Percentiles rank a stretch among this genome's conserved stretches.
Conservation (phyloP, 371 early-diverging fungal genomes). For the Mucor circinelloides region DNA sequence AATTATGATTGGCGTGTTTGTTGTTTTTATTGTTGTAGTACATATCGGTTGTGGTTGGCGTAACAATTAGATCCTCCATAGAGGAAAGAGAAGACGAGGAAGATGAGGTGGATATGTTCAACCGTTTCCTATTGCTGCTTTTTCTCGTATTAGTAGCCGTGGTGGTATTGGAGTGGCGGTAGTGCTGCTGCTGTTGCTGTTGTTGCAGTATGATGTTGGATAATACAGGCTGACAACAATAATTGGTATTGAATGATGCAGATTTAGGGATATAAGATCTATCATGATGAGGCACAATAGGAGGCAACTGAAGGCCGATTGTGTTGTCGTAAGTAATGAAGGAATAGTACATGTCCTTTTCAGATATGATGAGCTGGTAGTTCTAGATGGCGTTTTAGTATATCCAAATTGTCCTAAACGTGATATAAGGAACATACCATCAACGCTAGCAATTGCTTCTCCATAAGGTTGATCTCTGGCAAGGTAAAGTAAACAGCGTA, state of each 20-base stretch:
- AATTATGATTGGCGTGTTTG: not conserved
- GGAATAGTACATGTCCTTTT: conserved; percentile 6
- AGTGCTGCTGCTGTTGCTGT: not conserved
- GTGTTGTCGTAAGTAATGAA: conserved; percentile 9
- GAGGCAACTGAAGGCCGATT: not conserved
- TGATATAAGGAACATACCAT: conserved; percentile 38
- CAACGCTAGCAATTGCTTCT: conserved; percentile 73
- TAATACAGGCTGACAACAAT: not conserved
- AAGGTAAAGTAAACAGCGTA: conserved; percentile 69
- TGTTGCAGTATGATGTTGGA: not conserved
- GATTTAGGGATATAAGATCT: conserved; percentile 8
- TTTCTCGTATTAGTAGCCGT: not conserved
- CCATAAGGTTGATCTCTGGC: conserved; percentile 80
- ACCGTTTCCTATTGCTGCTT: not conserved
- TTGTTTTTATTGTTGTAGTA: not conserved
- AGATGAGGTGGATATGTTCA: conserved; percentile 1
- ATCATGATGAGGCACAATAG: conserved; percentile 2
- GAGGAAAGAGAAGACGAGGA: not conserved
- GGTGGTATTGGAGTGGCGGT: not conserved
- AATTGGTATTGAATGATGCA: conserved; percentile 3
- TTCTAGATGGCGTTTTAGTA: not conserved
- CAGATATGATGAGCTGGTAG: conserved; percentile 9
- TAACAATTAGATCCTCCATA: conserved; percentile 2
- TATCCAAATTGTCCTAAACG: not conserved
- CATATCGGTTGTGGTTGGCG: conserved; percentile 8